phyloP scores from a whole-genome alignment of 129 eudicot species.

The Saussurea involucrata region DNA sequence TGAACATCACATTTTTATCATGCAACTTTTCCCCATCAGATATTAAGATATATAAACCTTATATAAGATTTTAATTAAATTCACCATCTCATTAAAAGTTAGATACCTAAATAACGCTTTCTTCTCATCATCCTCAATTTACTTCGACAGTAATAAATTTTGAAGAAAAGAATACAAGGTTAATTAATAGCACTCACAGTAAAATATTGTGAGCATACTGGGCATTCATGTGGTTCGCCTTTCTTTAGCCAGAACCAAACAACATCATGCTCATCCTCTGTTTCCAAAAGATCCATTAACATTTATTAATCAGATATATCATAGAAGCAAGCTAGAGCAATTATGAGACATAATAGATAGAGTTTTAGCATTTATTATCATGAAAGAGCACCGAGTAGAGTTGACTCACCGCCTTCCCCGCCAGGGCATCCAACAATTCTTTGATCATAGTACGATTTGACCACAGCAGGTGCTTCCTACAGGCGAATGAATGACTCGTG shows the following conservation, averaged over 20 bases:
- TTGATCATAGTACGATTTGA: slow-evolving; percentile 51
- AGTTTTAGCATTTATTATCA: neutral
- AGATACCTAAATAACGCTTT: neutral
- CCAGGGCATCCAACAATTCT: slow-evolving; percentile 87
- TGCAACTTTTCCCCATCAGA: neutral
- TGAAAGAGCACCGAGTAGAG: neutral
- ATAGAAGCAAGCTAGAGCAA: neutral
- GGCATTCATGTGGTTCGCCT: slow-evolving; percentile 73
- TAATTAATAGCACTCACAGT: slow-evolving; percentile 36
- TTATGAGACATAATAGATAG: neutral
- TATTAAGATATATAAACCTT: too few species aligned
- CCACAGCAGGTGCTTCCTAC: slow-evolving; percentile 63
- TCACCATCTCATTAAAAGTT: neutral
- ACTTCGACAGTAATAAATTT: neutral
- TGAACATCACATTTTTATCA: neutral
- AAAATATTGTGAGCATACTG: slow-evolving; percentile 68
- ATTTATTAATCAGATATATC: neutral
- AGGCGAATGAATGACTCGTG: slow-evolving; percentile 5
- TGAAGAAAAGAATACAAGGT: neutral
- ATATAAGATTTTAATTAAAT: neutral
- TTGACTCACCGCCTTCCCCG: slow-evolving; percentile 60
- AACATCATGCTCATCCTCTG: slow-evolving; percentile 89
- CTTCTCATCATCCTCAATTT: neutral
- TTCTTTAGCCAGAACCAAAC: slow-evolving; percentile 92
- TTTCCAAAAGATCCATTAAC: neutral